Percentiles rank a stretch among this genome's conserved stretches.
Evolutionary conservation across 148 eudicot genomes (phyloP).

Genomic region (Drosera capensis): DNA sequence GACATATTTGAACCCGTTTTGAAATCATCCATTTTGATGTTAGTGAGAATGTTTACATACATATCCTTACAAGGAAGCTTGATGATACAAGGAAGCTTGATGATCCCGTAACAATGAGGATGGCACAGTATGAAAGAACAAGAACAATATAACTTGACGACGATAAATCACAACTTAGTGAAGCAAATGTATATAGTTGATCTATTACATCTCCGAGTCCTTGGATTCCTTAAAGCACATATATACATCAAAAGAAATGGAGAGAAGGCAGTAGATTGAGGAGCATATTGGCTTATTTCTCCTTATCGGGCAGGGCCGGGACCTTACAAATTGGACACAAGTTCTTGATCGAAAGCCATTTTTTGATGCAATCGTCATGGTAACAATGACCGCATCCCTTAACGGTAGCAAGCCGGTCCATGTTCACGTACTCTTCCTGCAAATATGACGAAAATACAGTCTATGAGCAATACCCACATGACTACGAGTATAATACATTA

Average conservation of each 20-base stretch:
- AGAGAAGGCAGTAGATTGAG: background rate
- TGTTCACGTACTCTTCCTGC: constrained; percentile 67
- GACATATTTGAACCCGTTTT: background rate
- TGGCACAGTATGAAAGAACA: background rate
- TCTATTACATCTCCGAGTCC: background rate
- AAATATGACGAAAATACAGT: background rate
- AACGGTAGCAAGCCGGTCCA: constrained; percentile 58
- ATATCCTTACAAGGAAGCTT: too few species aligned
- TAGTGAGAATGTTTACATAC: too few species aligned
- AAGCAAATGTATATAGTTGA: background rate
- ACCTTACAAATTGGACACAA: constrained; percentile 77
- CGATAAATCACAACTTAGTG: background rate
- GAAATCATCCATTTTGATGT: background rate
- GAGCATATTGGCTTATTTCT: constrained; percentile 7
- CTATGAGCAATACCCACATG: background rate
- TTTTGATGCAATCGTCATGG: constrained; percentile 64
- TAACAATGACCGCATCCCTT: constrained; percentile 61
- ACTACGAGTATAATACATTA: too few species aligned
- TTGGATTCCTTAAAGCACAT: background rate
- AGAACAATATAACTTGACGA: background rate
- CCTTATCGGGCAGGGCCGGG: constrained; percentile 38
- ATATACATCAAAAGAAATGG: background rate
- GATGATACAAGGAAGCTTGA: too few species aligned
- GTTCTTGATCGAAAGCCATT: constrained; percentile 74
- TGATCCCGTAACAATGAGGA: too few species aligned